Evolutionary conservation across 345 rosid genomes (phyloP).

Genomic region (Camelina neglecta): DNA sequence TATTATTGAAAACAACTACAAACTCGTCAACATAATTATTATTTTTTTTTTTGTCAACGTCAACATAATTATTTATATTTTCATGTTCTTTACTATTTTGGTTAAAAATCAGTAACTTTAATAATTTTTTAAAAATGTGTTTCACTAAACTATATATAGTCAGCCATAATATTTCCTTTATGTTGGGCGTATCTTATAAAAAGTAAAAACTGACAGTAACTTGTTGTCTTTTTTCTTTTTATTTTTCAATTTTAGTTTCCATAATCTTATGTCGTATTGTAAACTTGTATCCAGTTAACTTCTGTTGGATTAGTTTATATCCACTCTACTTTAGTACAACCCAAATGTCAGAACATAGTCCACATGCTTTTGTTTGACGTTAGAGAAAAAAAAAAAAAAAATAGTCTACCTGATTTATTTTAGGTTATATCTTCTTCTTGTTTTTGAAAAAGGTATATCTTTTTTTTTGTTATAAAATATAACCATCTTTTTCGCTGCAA

Average conservation of each 20-base stretch:
- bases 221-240: not conserved
- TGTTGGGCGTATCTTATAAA: constrained; percentile 3
- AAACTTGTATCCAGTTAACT: constrained; percentile 23
- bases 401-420: constrained; percentile 35
- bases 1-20: not conserved
- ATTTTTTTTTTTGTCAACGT: too few relatives aligned
- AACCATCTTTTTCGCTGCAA: constrained; percentile 33
- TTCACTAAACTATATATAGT: not conserved
- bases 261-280: not conserved
- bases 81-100: not conserved
- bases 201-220: not conserved
- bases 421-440: not conserved
- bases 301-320: constrained; percentile 31
- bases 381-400: not conserved
- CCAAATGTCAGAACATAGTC: constrained; percentile 38
- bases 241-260: too few relatives aligned
- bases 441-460: constrained; percentile 15
- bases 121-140: not conserved
- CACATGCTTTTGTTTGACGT: constrained; percentile 44
- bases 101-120: too few relatives aligned
- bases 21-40: too few relatives aligned
- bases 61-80: not conserved
- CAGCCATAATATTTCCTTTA: not conserved
- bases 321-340: constrained; percentile 34
- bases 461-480: constrained; percentile 26